phyloP scores from a whole-genome alignment of 2,329 filamentous ascomycete species.

The Fusarium ramigenum region DNA sequence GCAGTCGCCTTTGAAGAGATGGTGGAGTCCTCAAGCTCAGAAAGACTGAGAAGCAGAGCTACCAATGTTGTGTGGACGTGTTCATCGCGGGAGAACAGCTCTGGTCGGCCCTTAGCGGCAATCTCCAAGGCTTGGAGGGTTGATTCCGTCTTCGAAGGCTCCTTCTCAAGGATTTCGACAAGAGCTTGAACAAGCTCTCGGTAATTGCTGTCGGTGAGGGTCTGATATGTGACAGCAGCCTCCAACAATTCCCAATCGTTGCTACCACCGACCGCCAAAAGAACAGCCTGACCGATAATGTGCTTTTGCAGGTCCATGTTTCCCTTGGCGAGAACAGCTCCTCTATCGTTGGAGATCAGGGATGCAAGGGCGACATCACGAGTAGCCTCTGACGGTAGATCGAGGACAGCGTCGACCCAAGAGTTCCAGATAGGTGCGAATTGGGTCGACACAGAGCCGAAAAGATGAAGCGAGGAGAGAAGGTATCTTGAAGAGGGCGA shows the following conservation, averaged over 20 bases:
- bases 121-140: constrained; percentile 59
- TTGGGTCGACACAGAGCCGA: constrained; percentile 54
- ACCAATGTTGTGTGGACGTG: constrained; percentile 60
- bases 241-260: constrained; percentile 59
- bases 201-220: constrained; percentile 49
- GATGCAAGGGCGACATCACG: constrained; percentile 50
- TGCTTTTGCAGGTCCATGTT: constrained; percentile 57
- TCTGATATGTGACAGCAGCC: constrained; percentile 55
- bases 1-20: constrained; percentile 53
- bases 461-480: constrained; percentile 69
- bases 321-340: constrained; percentile 51
- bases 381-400: constrained; percentile 34
- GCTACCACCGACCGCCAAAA: constrained; percentile 48
- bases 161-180: constrained; percentile 45
- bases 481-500: constrained; percentile 76
- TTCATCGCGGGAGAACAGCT: constrained; percentile 56
- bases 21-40: constrained; percentile 56
- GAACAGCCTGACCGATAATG: constrained; percentile 53
- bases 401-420: constrained; percentile 55
- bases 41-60: constrained; percentile 62
- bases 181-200: constrained; percentile 49
- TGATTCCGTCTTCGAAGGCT: constrained; percentile 41
- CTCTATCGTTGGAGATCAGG: constrained; percentile 58
- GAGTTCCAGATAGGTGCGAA: constrained; percentile 57
- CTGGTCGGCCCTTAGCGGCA: constrained; percentile 56